Evolutionary conservation across 176 grass and related monocot genomes (phyloP), one percentile per base, ranked within the genome.

Genomic region (Paspalum notatum): DNA sequence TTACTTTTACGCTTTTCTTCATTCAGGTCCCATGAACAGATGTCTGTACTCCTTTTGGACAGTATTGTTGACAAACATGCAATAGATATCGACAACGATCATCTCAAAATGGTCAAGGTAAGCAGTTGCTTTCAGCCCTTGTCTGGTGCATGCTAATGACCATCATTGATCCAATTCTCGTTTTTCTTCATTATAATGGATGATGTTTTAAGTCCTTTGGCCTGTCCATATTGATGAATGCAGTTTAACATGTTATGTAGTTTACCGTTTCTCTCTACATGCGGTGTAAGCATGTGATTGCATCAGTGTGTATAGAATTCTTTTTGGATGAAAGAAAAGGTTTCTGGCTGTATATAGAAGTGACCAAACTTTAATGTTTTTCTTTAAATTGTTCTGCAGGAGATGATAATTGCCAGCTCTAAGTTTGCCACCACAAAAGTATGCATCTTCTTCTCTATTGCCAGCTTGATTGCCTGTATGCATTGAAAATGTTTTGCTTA

Each of bases 391-490:
- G 3, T 66, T 83, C 25, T 68, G 20, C 66, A 98, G 95, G 90
- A 89, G 67, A 98, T 98, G 95, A 98, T 98, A 82, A 55, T 83
- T 75, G 92, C 90, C 77, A 98, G 95, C 71, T 93, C 92, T 48
- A 85, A 93, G 12, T 71, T 25, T 52, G 69, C 83, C 37, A 60
- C 78, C 17, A 38, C 67, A 59, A 92, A 83, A 75, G 95, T 98
- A 93, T 78, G 80, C 49, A 68, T 57, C 50, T 83, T 62, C n/a
- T 41, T 88, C 44, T 76, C 44, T 37, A 24, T 24, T 80, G 8
- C 39, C 38, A 22, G 17, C 54, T 46, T 50, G 39, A 41, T 66
- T 83, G 12, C 59, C 21, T 17, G 8, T 20, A 66, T 68, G 5
- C 11, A 18, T 47, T 47, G 24, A 69, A 72, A 71, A 22, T 57